Conservation (phyloP, 805 yeast species). For the Nakazawaea siamensis region DNA sequence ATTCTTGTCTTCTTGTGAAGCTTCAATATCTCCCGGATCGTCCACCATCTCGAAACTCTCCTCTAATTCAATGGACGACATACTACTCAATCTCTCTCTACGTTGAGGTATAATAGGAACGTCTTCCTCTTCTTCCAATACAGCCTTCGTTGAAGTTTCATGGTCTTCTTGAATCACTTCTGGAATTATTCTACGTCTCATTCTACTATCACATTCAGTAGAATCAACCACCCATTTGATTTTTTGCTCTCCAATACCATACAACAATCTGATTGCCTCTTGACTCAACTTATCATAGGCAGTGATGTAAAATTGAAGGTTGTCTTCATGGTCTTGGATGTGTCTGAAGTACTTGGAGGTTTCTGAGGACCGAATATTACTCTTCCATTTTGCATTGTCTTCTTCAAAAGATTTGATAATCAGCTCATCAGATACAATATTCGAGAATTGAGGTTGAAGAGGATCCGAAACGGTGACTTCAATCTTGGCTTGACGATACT, state of each 20-base stretch:
- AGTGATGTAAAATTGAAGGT: constrained; percentile 36
- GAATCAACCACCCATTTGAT: constrained; percentile 47
- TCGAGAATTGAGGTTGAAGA: too few relatives aligned
- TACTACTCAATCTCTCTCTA: neutral
- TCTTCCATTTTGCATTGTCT: constrained; percentile 27
- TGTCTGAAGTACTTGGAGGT: constrained; percentile 41
- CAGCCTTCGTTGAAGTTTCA: too few relatives aligned
- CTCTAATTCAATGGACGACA: constrained; percentile 12
- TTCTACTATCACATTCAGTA: constrained; percentile 63
- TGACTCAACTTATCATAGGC: constrained; percentile 39
- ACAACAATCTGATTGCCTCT: constrained; percentile 30
- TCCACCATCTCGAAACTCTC: constrained; percentile 35
- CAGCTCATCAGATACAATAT: too few relatives aligned
- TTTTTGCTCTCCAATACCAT: constrained; percentile 14
- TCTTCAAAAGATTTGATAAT: constrained; percentile 16
- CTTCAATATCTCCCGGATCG: constrained; percentile 26
- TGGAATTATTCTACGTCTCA: constrained; percentile 47
- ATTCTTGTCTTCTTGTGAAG: constrained; percentile 54
- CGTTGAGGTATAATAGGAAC: too few relatives aligned
- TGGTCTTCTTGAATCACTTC: neutral
- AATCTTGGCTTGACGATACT: too few relatives aligned
- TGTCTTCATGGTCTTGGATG: constrained; percentile 61
- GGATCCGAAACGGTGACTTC: too few relatives aligned
- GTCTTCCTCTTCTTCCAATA: too few relatives aligned
- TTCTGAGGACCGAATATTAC: constrained; percentile 35